A percentile compares a stretch with the other conserved stretches of the same genome.
Evolutionary conservation across 2,329 filamentous ascomycete genomes (phyloP).

Genomic region (Berkeleyomyces basicola): DNA sequence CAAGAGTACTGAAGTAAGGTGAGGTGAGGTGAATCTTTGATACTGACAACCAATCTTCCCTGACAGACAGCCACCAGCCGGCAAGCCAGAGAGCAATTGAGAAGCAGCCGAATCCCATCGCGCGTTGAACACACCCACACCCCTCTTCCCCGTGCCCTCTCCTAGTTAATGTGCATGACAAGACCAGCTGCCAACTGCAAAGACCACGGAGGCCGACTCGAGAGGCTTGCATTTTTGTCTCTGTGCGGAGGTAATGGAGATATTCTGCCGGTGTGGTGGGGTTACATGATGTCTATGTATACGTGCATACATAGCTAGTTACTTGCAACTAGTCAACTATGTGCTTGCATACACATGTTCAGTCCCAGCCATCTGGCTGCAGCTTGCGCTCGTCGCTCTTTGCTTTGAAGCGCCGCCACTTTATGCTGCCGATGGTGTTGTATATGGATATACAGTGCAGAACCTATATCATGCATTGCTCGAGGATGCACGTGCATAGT

Average conservation of each 20-base stretch:
- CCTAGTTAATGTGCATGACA: not conserved
- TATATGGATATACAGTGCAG: not conserved
- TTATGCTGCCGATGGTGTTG: not conserved
- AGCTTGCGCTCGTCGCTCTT: too few relatives aligned
- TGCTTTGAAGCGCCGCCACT: not conserved
- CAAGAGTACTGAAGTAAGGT: too few relatives aligned
- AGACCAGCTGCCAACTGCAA: not conserved
- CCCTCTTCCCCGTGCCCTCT: not conserved
- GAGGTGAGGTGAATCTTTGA: too few relatives aligned
- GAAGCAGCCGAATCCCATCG: too few relatives aligned
- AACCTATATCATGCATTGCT: not conserved
- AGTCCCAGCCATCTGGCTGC: not conserved
- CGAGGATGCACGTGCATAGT: slow-evolving; percentile 1
- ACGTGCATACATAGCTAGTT: not conserved
- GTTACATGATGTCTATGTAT: not conserved
- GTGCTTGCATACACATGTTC: not conserved
- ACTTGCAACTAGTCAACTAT: too few relatives aligned
- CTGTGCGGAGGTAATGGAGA: not conserved
- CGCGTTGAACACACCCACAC: not conserved
- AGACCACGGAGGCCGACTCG: not conserved
- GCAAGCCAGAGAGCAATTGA: too few relatives aligned
- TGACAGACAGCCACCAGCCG: too few relatives aligned
- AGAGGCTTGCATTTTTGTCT: not conserved
- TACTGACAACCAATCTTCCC: too few relatives aligned
- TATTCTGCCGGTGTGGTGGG: not conserved